Base-by-base conservation (phyloP, 768 basidiomycete species). In the Russula brevipes region DNA sequence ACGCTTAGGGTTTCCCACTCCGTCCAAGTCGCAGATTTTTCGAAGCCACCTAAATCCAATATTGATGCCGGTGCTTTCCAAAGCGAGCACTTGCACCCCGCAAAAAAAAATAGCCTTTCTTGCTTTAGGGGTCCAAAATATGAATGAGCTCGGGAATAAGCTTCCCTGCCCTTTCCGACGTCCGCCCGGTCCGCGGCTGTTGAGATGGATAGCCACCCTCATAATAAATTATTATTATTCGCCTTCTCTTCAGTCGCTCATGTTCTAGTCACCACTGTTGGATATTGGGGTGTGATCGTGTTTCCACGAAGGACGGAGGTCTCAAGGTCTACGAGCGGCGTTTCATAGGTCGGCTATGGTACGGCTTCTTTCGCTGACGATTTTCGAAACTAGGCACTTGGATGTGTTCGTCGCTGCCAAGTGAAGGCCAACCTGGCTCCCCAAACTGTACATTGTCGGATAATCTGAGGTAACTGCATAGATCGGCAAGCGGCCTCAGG, bases 261-360 rank as follows among this genome's bases (percentile, higher is more conserved):
- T 41, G 47, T 49, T 33, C 46, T 42, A 4, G 51, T 41, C 31
- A 3, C 39, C 41, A 8, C 58, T 33, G 24, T 50, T 8, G 51
- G 46, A 60, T 54, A 53, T 46, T 31, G 46, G 31, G 35, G 54
- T 60, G 47, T 64, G 63, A 64, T 64, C 35, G 10, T 16, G n/a
- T 63, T 59, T 42, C 58, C 58, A 51, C 63, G 63, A 59, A 19
- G 41, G 24, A 49, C 58, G 57, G 57, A 33, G n/a, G 53, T 45
- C 47, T 47, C 55, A 59, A 63, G 17, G 41, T 17, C 33, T 44
- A 50, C 24, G 31, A 33, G 35, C 46, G 52, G 57, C 41, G 63
- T 59, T 41, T 59, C 39, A 24, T 30, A n/a, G 51, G 52, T 33
- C 63, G 47, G 53, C 58, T 24, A 19, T 42, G 9, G 19, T 14